Percentiles rank a stretch among this genome's conserved stretches.
Evolutionary conservation across 805 yeast species (phyloP).

Genomic region (Ogataea pilisensis): DNA sequence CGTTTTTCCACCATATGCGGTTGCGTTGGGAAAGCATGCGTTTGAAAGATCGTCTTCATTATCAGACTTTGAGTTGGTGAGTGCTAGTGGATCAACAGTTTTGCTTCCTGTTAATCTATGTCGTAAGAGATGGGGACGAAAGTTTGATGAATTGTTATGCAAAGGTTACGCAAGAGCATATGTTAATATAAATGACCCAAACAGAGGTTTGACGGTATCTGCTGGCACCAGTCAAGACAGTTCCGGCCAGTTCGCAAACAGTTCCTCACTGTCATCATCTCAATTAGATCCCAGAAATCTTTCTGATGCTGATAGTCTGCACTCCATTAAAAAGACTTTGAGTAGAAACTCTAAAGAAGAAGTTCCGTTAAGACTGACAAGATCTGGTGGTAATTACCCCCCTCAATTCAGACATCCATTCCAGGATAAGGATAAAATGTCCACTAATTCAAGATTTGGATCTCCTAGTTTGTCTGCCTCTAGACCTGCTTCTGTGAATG

Average conservation of each 20-base stretch:
- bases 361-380: conserved; percentile 2
- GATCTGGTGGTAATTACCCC: conserved; percentile 17
- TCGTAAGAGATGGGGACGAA: conserved; percentile 74
- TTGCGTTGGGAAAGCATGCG: conserved; percentile 72
- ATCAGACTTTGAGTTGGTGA: conserved; percentile 68
- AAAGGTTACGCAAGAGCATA: conserved; percentile 61
- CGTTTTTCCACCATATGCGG: conserved; percentile 72
- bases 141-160: conserved; percentile 57
- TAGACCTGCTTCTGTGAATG: conserved; percentile 33
- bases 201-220: conserved; percentile 1
- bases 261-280: not conserved
- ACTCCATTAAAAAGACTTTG: conserved; percentile 6
- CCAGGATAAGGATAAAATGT: conserved; percentile 40
- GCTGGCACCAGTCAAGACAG: not conserved
- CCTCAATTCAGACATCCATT: conserved; percentile 69
- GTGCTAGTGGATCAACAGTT: conserved; percentile 66
- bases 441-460: conserved; percentile 14
- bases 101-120: conserved; percentile 58
- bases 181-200: conserved; percentile 22
- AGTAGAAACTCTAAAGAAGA: conserved; percentile 15
- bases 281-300: conserved; percentile 3
- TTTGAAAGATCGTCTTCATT: conserved; percentile 60
- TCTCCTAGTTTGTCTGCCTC: conserved; percentile 14
- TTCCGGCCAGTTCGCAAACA: not conserved
- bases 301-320: conserved; percentile 9